phyloP scores from a whole-genome alignment of 2,329 filamentous ascomycete genomes.

The Xylaria sp. region DNA sequence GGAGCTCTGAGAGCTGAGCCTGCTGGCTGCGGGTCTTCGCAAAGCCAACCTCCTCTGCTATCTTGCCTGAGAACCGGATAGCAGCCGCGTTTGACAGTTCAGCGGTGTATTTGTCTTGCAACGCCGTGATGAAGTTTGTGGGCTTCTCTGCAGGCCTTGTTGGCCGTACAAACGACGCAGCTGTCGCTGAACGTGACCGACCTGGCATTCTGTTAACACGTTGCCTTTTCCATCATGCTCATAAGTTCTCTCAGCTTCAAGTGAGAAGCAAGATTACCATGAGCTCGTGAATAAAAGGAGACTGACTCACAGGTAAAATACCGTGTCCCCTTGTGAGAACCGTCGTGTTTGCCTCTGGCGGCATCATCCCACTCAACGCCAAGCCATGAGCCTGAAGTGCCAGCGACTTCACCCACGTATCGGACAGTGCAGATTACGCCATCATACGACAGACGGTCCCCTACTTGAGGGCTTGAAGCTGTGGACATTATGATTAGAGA shows the following conservation, averaged over 20 bases:
- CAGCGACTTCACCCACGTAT: conserved; percentile 71
- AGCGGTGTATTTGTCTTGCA: conserved; percentile 78
- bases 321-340: conserved; percentile 68
- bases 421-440: conserved; percentile 76
- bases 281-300: neutral
- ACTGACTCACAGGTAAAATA: conserved; percentile 72
- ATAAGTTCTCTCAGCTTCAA: neutral
- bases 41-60: conserved; percentile 90
- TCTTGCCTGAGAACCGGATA: conserved; percentile 70
- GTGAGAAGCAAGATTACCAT: neutral
- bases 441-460: conserved; percentile 76
- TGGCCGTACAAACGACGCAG: conserved; percentile 83
- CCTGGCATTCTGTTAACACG: conserved; percentile 33
- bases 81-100: conserved; percentile 42
- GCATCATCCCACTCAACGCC: conserved; percentile 96
- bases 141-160: conserved; percentile 62
- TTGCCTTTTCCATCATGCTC: neutral
- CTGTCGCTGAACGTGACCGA: conserved; percentile 59
- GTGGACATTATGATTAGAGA: conserved; percentile 28
- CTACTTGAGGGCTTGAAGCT: conserved; percentile 44
- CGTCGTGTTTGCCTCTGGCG: conserved; percentile 82
- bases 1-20: conserved; percentile 70
- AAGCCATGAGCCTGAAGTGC: conserved; percentile 75
- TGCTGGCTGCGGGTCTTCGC: conserved; percentile 83
- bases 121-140: conserved; percentile 70